These are phyloP conservation scores for Candida parachauliodes DNA, from an alignment of 805 yeast species.

Conservation along the genomic window DNA sequence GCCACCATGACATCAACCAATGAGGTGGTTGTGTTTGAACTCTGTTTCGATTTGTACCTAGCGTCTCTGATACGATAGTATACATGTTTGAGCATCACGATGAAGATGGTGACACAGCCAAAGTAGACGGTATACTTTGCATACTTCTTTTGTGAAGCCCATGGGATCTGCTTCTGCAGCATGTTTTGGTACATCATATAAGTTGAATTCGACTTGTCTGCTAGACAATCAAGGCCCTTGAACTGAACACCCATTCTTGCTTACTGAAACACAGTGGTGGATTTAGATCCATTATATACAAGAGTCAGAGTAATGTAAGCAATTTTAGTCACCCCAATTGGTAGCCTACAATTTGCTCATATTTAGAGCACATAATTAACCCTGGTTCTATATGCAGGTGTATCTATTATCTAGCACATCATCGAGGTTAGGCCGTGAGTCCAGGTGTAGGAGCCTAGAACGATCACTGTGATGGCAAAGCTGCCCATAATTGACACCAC, in stretches of 20 bases:
- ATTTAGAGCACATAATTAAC: neutral
- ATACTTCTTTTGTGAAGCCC: constrained; percentile 26
- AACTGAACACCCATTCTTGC: constrained; percentile 15
- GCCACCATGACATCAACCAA: constrained; percentile 26
- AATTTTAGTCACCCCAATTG: neutral
- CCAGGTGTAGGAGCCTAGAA: constrained; percentile 75
- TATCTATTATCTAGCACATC: neutral
- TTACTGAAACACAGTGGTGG: neutral
- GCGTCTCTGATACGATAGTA: constrained; percentile 25
- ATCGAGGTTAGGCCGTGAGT: constrained; percentile 38
- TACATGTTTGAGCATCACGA: constrained; percentile 31
- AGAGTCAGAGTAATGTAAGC: constrained; percentile 3
- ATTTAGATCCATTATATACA: neutral
- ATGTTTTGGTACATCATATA: constrained; percentile 16
- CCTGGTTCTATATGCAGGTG: neutral
- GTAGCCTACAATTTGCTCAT: constrained; percentile 7
- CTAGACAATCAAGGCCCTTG: constrained; percentile 38
- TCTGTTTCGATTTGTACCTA: constrained; percentile 13
- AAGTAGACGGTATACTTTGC: constrained; percentile 39
- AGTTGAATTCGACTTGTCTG: constrained; percentile 22
- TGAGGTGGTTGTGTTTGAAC: constrained; percentile 14
- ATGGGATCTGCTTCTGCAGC: constrained; percentile 30
- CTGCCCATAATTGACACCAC: constrained; percentile 42
- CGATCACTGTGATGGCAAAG: constrained; percentile 50
- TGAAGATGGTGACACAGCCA: constrained; percentile 32